Percentiles rank a stretch among this genome's conserved stretches.
phyloP scores from a whole-genome alignment of 495 filamentous ascomycete genomes.

The Jackrogersella minutella region DNA sequence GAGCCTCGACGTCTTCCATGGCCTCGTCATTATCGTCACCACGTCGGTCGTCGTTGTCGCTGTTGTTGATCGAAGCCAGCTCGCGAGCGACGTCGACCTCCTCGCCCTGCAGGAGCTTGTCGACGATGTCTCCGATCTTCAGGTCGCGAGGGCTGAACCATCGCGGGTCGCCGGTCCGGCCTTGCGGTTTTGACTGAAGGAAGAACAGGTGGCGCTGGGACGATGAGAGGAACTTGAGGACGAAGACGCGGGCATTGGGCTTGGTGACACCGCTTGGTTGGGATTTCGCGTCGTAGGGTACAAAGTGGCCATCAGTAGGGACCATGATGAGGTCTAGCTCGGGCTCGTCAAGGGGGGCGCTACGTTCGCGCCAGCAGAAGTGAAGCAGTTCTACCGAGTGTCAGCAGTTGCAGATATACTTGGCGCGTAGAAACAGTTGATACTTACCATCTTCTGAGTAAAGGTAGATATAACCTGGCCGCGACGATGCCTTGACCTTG shows the following conservation, averaged over 20 bases:
- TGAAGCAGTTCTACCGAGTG: conserved; percentile 75
- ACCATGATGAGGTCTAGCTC: conserved; percentile 52
- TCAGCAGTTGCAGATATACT: conserved; percentile 29
- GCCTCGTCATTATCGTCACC: conserved; percentile 72
- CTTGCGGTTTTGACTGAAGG: conserved; percentile 89
- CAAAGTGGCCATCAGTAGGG: conserved; percentile 84
- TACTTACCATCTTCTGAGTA: conserved; percentile 85
- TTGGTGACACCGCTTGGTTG: conserved; percentile 61
- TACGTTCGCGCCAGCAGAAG: conserved; percentile 88
- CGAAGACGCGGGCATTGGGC: conserved; percentile 90
- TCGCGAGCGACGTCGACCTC: conserved; percentile 86
- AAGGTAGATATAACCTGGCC: conserved; percentile 90
- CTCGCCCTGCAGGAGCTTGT: conserved; percentile 83
- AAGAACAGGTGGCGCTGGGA: conserved; percentile 93
- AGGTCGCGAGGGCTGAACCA: conserved; percentile 84
- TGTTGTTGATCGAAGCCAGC: conserved; percentile 68
- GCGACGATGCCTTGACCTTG: conserved; percentile 71
- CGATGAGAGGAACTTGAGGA: conserved; percentile 93
- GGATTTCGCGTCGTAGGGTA: conserved; percentile 70
- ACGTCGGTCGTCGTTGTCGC: conserved; percentile 67
- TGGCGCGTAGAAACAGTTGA: not conserved
- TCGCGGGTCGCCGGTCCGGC: conserved; percentile 71
- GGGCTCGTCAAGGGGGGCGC: conserved; percentile 34
- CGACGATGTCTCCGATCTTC: conserved; percentile 84
- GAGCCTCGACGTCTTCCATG: conserved; percentile 84